These are phyloP conservation scores for Calonectria pauciramosa DNA, from an alignment of 2,329 filamentous ascomycete genomes.

Conservation along the genomic window DNA sequence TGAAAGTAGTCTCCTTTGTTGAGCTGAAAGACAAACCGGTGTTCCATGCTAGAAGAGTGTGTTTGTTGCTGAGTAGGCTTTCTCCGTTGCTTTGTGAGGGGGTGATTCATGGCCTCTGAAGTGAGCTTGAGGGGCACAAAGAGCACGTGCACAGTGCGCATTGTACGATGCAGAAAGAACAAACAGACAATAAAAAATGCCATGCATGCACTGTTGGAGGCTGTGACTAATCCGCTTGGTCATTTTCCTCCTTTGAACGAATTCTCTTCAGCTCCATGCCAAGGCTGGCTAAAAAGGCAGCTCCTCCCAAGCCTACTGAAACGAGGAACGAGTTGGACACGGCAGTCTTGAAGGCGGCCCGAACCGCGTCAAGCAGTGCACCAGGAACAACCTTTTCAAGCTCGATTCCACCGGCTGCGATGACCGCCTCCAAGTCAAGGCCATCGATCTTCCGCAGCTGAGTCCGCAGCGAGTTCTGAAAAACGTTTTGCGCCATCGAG, in stretches of 20 bases:
- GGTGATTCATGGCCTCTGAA: background rate
- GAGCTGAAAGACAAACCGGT: background rate
- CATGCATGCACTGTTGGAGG: background rate
- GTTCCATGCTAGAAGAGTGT: background rate
- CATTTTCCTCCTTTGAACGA: slow-evolving; percentile 13
- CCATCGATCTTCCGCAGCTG: slow-evolving; percentile 20
- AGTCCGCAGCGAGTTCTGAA: slow-evolving; percentile 30
- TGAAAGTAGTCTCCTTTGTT: background rate
- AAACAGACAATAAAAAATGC: background rate
- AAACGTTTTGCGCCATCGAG: slow-evolving; percentile 38
- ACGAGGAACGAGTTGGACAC: slow-evolving; percentile 38
- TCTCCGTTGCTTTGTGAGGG: background rate
- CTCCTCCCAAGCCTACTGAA: slow-evolving; percentile 34
- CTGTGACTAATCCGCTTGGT: background rate
- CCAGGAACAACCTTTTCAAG: slow-evolving; percentile 31
- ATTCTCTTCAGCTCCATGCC: slow-evolving; percentile 37
- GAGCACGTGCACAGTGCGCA: background rate
- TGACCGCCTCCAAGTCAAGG: slow-evolving; percentile 24
- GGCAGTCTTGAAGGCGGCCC: slow-evolving; percentile 31
- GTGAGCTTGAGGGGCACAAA: background rate
- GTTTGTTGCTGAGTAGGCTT: background rate
- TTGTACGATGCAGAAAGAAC: background rate
- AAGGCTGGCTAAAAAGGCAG: slow-evolving; percentile 34
- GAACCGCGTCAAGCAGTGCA: slow-evolving; percentile 23
- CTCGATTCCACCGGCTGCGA: slow-evolving; percentile 31